These are phyloP conservation scores for Amaranthus tricolor DNA, from an alignment of 179 eudicot species.

Conservation along the genomic window DNA sequence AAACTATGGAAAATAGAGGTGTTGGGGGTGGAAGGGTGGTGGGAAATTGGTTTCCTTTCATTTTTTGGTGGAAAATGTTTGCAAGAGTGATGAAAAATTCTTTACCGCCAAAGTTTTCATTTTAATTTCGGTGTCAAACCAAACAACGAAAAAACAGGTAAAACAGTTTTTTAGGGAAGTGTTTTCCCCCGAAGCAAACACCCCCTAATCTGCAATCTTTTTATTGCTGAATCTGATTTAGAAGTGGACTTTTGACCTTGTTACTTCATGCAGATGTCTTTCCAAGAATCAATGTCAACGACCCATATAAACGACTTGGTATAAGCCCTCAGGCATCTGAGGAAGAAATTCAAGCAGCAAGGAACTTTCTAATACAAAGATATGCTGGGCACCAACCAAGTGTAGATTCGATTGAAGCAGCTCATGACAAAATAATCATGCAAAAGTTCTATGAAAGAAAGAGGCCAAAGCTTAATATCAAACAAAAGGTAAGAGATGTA, in stretches of 20 bases:
- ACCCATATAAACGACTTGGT: slow-evolving; percentile 92
- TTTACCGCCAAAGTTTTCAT: no score
- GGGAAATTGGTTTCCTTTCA: no score
- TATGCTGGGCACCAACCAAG: slow-evolving; percentile 86
- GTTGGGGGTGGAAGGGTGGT: no score
- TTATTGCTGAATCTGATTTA: background rate
- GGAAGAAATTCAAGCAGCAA: slow-evolving; percentile 88
- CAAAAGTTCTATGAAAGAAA: slow-evolving; percentile 75
- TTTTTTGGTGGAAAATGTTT: no score
- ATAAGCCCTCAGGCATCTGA: slow-evolving; percentile 89
- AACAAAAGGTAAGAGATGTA: slow-evolving; percentile 73
- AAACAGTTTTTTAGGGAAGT: no score
- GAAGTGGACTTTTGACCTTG: background rate
- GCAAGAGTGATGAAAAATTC: no score
- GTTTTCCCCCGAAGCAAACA: no score
- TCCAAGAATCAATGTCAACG: slow-evolving; percentile 83
- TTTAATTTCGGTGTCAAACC: no score
- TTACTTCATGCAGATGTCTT: slow-evolving; percentile 56
- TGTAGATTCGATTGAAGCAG: slow-evolving; percentile 89
- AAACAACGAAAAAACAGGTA: no score
- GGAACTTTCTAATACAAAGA: slow-evolving; percentile 78
- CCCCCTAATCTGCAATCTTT: background rate
- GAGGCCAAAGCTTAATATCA: slow-evolving; percentile 73
- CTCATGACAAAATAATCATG: slow-evolving; percentile 95
- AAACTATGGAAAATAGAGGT: no score